Evolutionary conservation across 352 stramenopile genomes (phyloP).

Genomic region (Saprolegnia diclina): DNA sequence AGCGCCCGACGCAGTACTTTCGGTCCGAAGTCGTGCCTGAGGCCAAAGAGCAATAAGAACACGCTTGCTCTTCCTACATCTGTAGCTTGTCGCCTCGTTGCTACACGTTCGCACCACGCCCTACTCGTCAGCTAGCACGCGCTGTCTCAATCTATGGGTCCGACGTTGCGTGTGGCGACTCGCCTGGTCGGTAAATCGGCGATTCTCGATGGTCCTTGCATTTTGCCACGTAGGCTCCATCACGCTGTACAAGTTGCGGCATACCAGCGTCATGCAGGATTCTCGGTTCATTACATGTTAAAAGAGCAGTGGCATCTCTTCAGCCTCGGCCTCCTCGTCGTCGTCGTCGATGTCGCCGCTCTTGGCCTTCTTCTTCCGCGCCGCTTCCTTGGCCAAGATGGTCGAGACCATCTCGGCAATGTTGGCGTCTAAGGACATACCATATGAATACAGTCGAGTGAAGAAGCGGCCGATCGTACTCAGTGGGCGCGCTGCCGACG

Average conservation of each 20-base stretch:
- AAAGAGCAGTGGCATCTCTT: background rate
- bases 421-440: background rate
- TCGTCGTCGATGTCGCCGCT: background rate
- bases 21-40: slow-evolving; percentile 23
- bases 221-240: no score
- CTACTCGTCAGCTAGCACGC: no score
- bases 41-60: background rate
- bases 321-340: slow-evolving; percentile 5
- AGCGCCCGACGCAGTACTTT: slow-evolving; percentile 24
- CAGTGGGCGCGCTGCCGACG: slow-evolving; percentile 58
- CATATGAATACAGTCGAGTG: background rate
- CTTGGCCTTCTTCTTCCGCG: background rate
- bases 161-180: no score
- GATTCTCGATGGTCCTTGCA: no score
- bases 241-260: no score
- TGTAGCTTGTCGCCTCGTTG: no score
- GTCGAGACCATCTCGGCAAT: background rate
- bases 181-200: no score
- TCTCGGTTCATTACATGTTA: background rate
- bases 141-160: no score
- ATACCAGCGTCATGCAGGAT: no score
- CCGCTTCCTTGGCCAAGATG: slow-evolving; percentile 6
- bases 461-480: slow-evolving; percentile 26
- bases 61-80: background rate
- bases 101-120: no score